Evolutionary conservation across 257 asterid species (phyloP).

Genomic region (Petrea volubilis): DNA sequence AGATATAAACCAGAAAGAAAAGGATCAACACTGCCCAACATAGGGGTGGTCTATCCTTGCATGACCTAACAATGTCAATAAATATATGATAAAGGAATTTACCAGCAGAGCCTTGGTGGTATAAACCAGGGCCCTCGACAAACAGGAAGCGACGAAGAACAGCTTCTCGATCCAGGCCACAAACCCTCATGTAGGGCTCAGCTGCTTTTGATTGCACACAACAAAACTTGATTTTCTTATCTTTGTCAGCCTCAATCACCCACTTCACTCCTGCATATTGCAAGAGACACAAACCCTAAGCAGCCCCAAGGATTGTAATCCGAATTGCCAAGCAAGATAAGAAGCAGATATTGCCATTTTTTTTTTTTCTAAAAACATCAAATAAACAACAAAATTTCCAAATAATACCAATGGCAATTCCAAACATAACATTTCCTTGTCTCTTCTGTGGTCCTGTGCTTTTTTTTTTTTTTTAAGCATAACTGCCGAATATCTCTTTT

Average conservation of each 20-base stretch:
- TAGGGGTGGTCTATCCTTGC: not conserved
- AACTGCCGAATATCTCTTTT: not conserved
- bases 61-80: not conserved
- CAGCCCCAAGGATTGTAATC: not conserved
- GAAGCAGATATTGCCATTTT: not conserved
- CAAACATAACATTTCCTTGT: not conserved
- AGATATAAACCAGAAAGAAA: slow-evolving; percentile 14
- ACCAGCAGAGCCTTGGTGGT: slow-evolving; percentile 95
- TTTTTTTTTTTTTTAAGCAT: not conserved
- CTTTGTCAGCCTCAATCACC: slow-evolving; percentile 72
- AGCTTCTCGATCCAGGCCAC: slow-evolving; percentile 67
- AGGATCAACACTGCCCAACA: not conserved
- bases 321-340: not conserved
- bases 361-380: not conserved
- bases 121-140: slow-evolving; percentile 74
- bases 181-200: slow-evolving; percentile 70
- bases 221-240: slow-evolving; percentile 82
- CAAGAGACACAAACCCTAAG: not conserved
- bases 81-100: slow-evolving; percentile 6
- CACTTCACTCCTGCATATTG: slow-evolving; percentile 73
- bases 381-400: not conserved
- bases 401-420: not conserved
- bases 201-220: slow-evolving; percentile 94
- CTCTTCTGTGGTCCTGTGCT: not conserved
- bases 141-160: slow-evolving; percentile 83